Evolutionary conservation across 495 filamentous ascomycete species (phyloP).

Genomic region (Chlorociboria aeruginascens): DNA sequence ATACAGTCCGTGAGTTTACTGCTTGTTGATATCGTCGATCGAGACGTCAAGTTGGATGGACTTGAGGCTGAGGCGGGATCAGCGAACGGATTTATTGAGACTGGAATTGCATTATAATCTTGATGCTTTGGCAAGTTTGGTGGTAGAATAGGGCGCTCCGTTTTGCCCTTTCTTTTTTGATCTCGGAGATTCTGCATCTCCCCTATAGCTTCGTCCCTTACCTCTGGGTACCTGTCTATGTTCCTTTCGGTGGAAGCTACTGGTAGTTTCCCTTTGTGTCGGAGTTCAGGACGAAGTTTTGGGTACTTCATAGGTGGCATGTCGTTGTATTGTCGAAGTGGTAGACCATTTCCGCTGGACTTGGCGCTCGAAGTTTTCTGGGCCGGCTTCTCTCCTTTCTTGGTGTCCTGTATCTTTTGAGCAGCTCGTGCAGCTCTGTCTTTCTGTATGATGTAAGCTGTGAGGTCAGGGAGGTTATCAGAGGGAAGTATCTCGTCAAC

Average conservation of each 20-base stretch:
- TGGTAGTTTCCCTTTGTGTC: not conserved
- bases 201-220: not conserved
- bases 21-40: not conserved
- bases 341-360: too few relatives aligned
- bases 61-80: not conserved
- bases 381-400: not conserved
- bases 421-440: not conserved
- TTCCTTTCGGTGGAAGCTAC: not conserved
- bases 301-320: not conserved
- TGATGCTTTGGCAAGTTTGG: not conserved
- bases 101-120: not conserved
- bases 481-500: not conserved
- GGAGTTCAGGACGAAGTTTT: not conserved
- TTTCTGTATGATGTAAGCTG: not conserved
- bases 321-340: too few relatives aligned
- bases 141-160: conserved; percentile 2
- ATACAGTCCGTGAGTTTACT: not conserved
- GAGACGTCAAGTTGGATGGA: not conserved
- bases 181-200: not conserved
- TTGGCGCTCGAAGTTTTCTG: not conserved
- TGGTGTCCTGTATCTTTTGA: not conserved
- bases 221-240: not conserved
- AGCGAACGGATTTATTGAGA: not conserved
- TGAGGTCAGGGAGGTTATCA: not conserved
- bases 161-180: not conserved